Evolutionary conservation across 805 yeast species (phyloP), one percentile per base, ranked within the genome.

Genomic region (Isabelozyma pseudorhagii): DNA sequence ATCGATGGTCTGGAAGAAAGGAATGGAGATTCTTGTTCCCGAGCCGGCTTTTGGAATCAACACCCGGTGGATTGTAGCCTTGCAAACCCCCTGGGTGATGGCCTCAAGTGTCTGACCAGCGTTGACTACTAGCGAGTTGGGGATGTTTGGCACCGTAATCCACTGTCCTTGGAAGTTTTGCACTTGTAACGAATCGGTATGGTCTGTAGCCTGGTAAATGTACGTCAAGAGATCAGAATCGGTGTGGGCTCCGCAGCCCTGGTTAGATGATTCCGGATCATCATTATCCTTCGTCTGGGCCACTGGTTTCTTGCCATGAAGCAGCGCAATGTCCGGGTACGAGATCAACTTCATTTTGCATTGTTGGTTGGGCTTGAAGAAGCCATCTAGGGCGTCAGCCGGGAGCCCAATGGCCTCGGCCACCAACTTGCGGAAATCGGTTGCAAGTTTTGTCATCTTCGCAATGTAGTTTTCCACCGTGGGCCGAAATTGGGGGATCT

Each of bases 191-290:
- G 85, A 81, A 38, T 80, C 72, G 8, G 49, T 34, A 49, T 76
- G 80, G 13, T 63, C 67, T 1, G 79, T 68, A 9, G 82, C 87
- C 57, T 84, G 87, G 54, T 75, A 79, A 10, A 84, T 81, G 59
- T 74, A 81, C 0, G 88, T 83, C 28, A 84, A 58, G 57, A 84
- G 71, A 48, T 82, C 87, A 3, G 84, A 79, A 57, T 85, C 91
- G 50, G 87, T 75, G 58, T 85, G 90, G 3, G 87, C 84, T 1
- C 88, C 87, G 14, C 76, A 79, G 0, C 86, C 87, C 55, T 80
- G 84, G 9, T 47, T 48, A 21, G 53, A 59, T 4, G 67, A 57
- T 8, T 62, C 54, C 11, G 66, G 64, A 17, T 63, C 57, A 47
- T 69, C 73, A 14, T 64, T 53, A 11, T 34, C 14, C 25, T 21